phyloP scores from a whole-genome alignment of 139 green algal genomes.

The Mychonastes homosphaera region DNA sequence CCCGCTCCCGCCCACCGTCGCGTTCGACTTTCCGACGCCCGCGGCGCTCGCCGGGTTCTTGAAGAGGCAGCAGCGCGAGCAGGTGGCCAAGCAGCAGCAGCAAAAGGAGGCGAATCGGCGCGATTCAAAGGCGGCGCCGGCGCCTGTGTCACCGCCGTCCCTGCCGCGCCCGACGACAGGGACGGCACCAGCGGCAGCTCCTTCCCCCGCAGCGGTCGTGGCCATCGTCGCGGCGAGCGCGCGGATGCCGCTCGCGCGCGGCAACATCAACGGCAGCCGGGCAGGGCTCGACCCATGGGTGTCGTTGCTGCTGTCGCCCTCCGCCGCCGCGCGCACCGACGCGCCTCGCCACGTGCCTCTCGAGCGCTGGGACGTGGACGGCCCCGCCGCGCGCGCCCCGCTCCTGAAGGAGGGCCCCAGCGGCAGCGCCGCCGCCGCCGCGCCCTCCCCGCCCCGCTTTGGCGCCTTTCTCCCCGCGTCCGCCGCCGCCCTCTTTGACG shows the following conservation, averaged over 20 bases:
- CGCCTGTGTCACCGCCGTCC: too few relatives aligned
- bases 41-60: slow-evolving; percentile 23
- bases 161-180: too few relatives aligned
- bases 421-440: too few relatives aligned
- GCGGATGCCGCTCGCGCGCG: too few relatives aligned
- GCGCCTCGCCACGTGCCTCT: slow-evolving; percentile 8
- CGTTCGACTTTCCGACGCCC: slow-evolving; percentile 59
- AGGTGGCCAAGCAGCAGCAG: neutral
- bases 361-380: slow-evolving; percentile 13
- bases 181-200: too few relatives aligned
- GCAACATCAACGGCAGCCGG: too few relatives aligned
- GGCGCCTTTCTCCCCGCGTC: slow-evolving; percentile 26
- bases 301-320: neutral
- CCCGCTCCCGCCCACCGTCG: slow-evolving; percentile 46
- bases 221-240: too few relatives aligned
- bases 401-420: slow-evolving; percentile 9
- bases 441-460: slow-evolving; percentile 21
- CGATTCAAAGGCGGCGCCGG: too few relatives aligned
- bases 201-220: too few relatives aligned
- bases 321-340: slow-evolving; percentile 1
- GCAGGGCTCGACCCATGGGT: too few relatives aligned
- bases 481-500: slow-evolving; percentile 62
- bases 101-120: neutral
- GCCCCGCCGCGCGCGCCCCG: neutral
- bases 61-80: neutral